Evolutionary conservation across 2,329 filamentous ascomycete species (phyloP).

Genomic region (Phoma herbarum): DNA sequence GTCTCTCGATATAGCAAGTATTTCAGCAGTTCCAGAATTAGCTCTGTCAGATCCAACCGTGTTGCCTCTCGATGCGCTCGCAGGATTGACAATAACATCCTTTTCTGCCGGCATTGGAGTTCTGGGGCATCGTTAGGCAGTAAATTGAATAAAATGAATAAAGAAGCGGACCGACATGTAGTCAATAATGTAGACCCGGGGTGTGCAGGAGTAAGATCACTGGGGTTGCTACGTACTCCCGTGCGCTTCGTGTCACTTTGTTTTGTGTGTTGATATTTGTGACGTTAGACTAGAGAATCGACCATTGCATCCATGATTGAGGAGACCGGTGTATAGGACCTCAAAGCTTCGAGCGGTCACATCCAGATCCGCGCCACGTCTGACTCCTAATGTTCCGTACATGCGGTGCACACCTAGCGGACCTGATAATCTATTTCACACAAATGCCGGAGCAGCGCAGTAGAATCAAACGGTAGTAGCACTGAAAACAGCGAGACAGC

Average conservation of each 20-base stretch:
- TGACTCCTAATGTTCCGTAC: background rate
- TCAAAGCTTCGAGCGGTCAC: no score
- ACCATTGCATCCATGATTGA: no score
- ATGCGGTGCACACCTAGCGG: background rate
- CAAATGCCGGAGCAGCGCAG: background rate
- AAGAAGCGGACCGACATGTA: no score
- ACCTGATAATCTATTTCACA: no score
- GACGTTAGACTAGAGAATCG: no score
- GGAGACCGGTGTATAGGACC: no score
- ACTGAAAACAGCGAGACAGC: background rate
- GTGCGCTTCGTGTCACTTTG: no score
- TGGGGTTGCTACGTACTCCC: no score
- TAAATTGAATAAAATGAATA: no score
- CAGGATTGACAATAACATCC: background rate
- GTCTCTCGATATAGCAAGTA: constrained; percentile 1
- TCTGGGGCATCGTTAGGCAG: background rate
- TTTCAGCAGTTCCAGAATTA: background rate
- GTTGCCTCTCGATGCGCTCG: background rate
- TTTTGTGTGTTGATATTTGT: no score
- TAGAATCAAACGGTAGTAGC: background rate
- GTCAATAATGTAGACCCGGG: no score
- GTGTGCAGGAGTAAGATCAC: no score
- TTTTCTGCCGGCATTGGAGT: background rate
- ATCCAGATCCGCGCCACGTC: background rate
- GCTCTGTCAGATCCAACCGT: background rate